Evolutionary conservation across 2,329 filamentous ascomycete species (phyloP).

Genomic region (Diaporthe sp.): DNA sequence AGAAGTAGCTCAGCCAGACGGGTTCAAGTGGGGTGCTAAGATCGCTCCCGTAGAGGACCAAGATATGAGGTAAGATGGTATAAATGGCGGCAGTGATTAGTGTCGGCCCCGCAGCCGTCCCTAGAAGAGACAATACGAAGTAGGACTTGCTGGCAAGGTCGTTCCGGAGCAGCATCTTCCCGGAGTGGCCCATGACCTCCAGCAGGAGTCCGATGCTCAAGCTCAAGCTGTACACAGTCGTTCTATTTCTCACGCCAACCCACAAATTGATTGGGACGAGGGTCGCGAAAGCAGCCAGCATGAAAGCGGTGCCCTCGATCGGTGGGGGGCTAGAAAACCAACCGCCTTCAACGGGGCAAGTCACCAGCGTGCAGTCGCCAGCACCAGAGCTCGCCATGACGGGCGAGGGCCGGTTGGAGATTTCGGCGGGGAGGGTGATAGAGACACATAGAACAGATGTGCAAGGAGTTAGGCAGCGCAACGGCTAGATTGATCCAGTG

Average conservation of each 20-base stretch:
- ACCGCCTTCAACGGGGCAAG: conserved; percentile 43
- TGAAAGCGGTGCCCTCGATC: conserved; percentile 45
- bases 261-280: conserved; percentile 46
- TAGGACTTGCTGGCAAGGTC: conserved; percentile 51
- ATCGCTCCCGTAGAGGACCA: conserved; percentile 61
- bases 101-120: conserved; percentile 62
- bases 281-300: conserved; percentile 47
- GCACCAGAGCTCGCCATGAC: conserved; percentile 41
- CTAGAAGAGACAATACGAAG: conserved; percentile 61
- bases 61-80: conserved; percentile 60
- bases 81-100: conserved; percentile 61
- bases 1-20: conserved; percentile 51
- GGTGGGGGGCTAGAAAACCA: conserved; percentile 43
- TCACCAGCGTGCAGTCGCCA: conserved; percentile 44
- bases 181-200: conserved; percentile 62
- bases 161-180: conserved; percentile 58
- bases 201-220: conserved; percentile 58
- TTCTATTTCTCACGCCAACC: conserved; percentile 47
- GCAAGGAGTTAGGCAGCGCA: not conserved
- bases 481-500: not conserved
- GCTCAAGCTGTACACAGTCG: conserved; percentile 56
- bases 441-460: not conserved
- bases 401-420: not conserved
- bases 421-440: not conserved
- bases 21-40: conserved; percentile 54